These are phyloP conservation scores for Scedosporium aurantiacum DNA, from an alignment of 2,329 filamentous ascomycete species.

Conservation along the genomic window DNA sequence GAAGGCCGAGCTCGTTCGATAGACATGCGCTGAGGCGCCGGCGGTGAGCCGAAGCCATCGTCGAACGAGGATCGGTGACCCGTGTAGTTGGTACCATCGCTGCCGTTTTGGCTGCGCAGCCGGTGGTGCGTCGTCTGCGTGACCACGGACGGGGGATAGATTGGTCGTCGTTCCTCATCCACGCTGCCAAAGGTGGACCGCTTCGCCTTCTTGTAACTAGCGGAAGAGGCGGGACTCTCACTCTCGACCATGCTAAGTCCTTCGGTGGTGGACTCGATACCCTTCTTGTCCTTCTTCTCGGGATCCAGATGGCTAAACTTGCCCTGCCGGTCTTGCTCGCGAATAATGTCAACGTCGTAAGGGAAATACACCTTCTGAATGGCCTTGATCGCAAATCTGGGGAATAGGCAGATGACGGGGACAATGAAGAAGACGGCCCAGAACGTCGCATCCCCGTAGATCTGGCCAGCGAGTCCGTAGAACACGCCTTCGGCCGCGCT, in stretches of 20 bases:
- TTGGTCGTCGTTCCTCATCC: slow-evolving; percentile 81
- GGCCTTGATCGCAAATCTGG: slow-evolving; percentile 76
- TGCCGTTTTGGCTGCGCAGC: slow-evolving; percentile 77
- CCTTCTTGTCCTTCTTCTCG: slow-evolving; percentile 21
- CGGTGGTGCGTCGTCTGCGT: slow-evolving; percentile 64
- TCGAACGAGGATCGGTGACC: slow-evolving; percentile 52
- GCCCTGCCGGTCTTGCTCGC: slow-evolving; percentile 78
- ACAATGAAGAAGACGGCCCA: slow-evolving; percentile 78
- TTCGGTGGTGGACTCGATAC: slow-evolving; percentile 20
- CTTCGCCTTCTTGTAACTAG: slow-evolving; percentile 31
- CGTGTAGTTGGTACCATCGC: slow-evolving; percentile 88
- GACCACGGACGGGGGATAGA: slow-evolving; percentile 85
- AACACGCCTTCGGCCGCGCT: slow-evolving; percentile 38
- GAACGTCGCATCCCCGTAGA: slow-evolving; percentile 73
- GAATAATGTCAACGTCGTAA: slow-evolving; percentile 87
- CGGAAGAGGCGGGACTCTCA: slow-evolving; percentile 31
- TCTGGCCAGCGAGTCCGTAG: slow-evolving; percentile 66
- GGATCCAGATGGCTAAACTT: slow-evolving; percentile 65
- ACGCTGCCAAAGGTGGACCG: slow-evolving; percentile 52
- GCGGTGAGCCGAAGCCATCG: slow-evolving; percentile 7
- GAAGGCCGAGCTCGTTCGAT: slow-evolving; percentile 65
- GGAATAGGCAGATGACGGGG: slow-evolving; percentile 71
- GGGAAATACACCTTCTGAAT: slow-evolving; percentile 92
- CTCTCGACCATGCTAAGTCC: slow-evolving; percentile 19
- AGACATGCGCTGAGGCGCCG: slow-evolving; percentile 32